Evolutionary conservation across 2,329 filamentous ascomycete species (phyloP), one percentile per base, ranked within the genome.

Genomic region (Amauroascus verrucosus): DNA sequence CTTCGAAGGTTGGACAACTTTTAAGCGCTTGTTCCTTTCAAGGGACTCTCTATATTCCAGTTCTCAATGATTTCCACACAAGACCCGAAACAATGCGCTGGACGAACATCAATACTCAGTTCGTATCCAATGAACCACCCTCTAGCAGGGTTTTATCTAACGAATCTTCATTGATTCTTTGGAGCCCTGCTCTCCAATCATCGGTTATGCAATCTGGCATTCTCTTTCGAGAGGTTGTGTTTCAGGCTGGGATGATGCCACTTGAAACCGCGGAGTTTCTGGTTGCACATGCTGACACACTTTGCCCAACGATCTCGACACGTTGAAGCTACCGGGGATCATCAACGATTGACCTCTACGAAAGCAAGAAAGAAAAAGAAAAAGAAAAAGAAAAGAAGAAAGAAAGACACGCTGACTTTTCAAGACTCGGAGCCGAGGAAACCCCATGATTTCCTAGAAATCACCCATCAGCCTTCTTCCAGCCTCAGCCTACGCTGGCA

Each of bases 211-310:
- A 24, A 22, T 13, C 11, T 22, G n/a, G 9, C 4, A 11, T 22
- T 20, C 16, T 22, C 41, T 45, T 22, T 9, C 14, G 2, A 22
- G 20, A 24, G 30, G 24, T 37, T 18, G 22, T 50, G 48, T 50
- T 50, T 50, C 48, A 50, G 48, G 48, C 48, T 43, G 38, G 37
- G 35, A 50, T 40, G 35, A 50, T 22, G 24, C 37, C 30, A 13
- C 28, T 18, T 32, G 48, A 50, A 43, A 50, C 48, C 37, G 26
- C 37, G 20, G 3, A 3, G 28, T 48, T 35, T 22, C 45, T 37
- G 45, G 18, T 48, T 41, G 20, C 14, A 41, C 26, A 41, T 14
- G 24, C 1, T 30, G 41, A 48, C 45, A 48, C 46, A 48, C 3
- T 43, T 43, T 9, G 20, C 14, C 40, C 2, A 26, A 13, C 24